Conservation (phyloP, 805 yeast species). For the Cephaloascus albidus region DNA sequence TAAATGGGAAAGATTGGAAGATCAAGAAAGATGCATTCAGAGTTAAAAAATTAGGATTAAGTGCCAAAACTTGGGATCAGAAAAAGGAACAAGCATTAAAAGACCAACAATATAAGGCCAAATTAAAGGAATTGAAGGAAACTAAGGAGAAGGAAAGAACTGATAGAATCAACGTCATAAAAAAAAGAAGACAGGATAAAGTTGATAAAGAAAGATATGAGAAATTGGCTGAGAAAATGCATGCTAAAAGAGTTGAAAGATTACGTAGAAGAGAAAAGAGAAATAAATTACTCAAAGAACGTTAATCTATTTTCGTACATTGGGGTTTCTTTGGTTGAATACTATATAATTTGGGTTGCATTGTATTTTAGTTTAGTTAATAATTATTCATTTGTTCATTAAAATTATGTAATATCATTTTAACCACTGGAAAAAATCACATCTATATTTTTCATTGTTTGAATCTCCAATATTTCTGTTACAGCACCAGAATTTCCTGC, state of each 20-base stretch:
- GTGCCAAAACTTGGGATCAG: slow-evolving; percentile 36
- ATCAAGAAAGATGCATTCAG: slow-evolving; percentile 59
- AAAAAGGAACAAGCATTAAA: slow-evolving; percentile 59
- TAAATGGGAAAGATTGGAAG: slow-evolving; percentile 72
- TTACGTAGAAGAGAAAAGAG: slow-evolving; percentile 88
- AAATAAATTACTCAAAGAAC: slow-evolving; percentile 86
- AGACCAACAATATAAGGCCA: slow-evolving; percentile 58
- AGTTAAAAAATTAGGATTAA: slow-evolving; percentile 51
- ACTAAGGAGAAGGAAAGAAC: slow-evolving; percentile 61
- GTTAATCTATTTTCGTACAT: no score
- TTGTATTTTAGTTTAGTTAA: background rate
- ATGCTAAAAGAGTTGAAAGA: slow-evolving; percentile 85
- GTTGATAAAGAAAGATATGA: slow-evolving; percentile 88
- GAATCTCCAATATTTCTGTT: background rate
- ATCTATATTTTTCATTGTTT: background rate
- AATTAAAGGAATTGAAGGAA: slow-evolving; percentile 62
- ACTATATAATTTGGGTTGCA: background rate
- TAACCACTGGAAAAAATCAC: background rate
- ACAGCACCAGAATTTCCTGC: slow-evolving; percentile 49
- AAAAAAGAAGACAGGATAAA: slow-evolving; percentile 69
- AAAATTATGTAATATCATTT: background rate
- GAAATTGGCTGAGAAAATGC: slow-evolving; percentile 76
- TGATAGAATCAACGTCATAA: slow-evolving; percentile 44
- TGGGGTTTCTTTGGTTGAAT: no score
- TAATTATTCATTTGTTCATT: no score